Conservation (phyloP, 352 stramenopile genomes). For the Phytophthora pseudosyringae region DNA sequence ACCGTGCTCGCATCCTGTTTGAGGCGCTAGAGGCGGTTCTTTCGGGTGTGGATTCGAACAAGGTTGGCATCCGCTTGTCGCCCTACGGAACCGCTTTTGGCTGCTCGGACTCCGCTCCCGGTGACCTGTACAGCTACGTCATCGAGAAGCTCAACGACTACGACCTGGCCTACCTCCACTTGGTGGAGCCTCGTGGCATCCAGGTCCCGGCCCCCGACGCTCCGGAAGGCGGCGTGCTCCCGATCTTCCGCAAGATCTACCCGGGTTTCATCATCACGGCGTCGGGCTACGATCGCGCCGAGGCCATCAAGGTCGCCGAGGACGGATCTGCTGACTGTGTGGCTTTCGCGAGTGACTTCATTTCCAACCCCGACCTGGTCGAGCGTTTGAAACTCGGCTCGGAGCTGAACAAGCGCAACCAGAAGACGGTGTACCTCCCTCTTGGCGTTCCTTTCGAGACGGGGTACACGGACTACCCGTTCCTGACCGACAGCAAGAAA, state of each 20-base stretch:
- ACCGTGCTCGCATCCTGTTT: slow-evolving; percentile 72
- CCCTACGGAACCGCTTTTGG: slow-evolving; percentile 46
- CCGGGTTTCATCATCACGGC: slow-evolving; percentile 51
- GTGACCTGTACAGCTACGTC: slow-evolving; percentile 47
- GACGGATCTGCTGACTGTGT: slow-evolving; percentile 51
- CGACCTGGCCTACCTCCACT: slow-evolving; percentile 57
- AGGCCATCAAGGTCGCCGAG: slow-evolving; percentile 42
- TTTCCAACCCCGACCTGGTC: slow-evolving; percentile 69
- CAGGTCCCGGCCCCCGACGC: slow-evolving; percentile 35
- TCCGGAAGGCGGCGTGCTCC: slow-evolving; percentile 47
- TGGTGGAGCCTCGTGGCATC: slow-evolving; percentile 51
- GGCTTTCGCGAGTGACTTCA: slow-evolving; percentile 66
- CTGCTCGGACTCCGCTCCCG: slow-evolving; percentile 45
- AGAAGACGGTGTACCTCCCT: slow-evolving; percentile 40
- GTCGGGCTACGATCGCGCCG: slow-evolving; percentile 48
- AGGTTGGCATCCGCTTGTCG: slow-evolving; percentile 46
- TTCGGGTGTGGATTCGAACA: slow-evolving; percentile 35
- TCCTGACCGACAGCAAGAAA: slow-evolving; percentile 2
- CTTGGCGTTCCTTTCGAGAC: slow-evolving; percentile 24
- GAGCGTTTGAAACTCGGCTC: slow-evolving; percentile 43
- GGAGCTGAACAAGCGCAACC: slow-evolving; percentile 41
- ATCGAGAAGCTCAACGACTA: slow-evolving; percentile 44
- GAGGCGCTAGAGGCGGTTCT: slow-evolving; percentile 64
- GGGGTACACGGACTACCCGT: slow-evolving; percentile 58
- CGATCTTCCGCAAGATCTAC: slow-evolving; percentile 59